These are phyloP conservation scores for Mollisiaceae sp. DNA, from an alignment of 2,329 filamentous ascomycete genomes.

Conservation along the genomic window DNA sequence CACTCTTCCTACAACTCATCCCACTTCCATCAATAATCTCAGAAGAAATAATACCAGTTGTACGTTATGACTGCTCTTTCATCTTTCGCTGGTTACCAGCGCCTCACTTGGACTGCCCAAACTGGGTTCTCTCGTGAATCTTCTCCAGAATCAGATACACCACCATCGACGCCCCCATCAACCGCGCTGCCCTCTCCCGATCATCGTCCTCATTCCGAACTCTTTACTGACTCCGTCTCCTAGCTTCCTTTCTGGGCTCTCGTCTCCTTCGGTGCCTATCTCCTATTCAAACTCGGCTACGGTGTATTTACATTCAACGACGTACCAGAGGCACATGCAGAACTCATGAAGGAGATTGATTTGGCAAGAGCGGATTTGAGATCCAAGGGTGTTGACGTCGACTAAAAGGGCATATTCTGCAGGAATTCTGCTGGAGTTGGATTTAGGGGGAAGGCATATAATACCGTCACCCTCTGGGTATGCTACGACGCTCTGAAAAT, in stretches of 20 bases:
- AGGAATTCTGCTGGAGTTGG: not conserved
- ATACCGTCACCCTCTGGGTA: constrained; percentile 1
- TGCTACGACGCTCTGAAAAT: constrained; percentile 8
- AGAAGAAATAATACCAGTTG: constrained; percentile 85
- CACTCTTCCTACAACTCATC: constrained; percentile 81
- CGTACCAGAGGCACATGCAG: constrained; percentile 86
- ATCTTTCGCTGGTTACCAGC: not conserved
- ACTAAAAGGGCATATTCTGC: constrained; percentile 30
- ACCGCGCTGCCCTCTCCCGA: constrained; percentile 1
- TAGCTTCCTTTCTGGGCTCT: constrained; percentile 93
- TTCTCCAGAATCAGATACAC: not conserved
- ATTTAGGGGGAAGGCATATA: constrained; percentile 7
- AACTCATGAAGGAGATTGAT: constrained; percentile 85
- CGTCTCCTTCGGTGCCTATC: constrained; percentile 88
- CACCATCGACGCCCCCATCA: not conserved
- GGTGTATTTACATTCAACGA: constrained; percentile 97
- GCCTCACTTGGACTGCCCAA: not conserved
- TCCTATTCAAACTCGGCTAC: constrained; percentile 89
- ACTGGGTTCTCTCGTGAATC: too few species aligned
- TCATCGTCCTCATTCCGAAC: not conserved
- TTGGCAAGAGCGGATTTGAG: constrained; percentile 75
- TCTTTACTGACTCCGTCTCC: constrained; percentile 16
- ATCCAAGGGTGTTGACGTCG: constrained; percentile 70
- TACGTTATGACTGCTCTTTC: constrained; percentile 54
- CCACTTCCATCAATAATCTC: constrained; percentile 80